Evolutionary conservation across 2,329 filamentous ascomycete genomes (phyloP).

Genomic region (Diaporthe longicolla): DNA sequence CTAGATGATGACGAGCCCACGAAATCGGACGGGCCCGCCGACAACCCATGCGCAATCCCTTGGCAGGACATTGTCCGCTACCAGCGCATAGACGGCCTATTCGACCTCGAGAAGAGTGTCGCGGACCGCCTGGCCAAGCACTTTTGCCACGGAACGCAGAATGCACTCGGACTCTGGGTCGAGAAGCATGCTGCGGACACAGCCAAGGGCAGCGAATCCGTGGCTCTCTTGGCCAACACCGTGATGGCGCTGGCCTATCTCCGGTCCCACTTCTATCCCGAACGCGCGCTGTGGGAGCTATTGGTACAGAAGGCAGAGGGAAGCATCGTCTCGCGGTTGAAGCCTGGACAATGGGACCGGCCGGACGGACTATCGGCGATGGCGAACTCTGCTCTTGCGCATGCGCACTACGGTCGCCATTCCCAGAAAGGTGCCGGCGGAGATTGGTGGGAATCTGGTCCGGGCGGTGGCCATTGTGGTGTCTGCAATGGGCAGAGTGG

Average conservation of each 20-base stretch:
- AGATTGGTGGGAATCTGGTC: no score
- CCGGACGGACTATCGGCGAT: background rate
- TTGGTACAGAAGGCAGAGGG: constrained; percentile 3
- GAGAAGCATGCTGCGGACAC: background rate
- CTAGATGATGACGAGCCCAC: background rate
- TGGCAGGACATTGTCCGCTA: background rate
- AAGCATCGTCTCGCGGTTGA: background rate
- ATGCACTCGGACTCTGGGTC: background rate
- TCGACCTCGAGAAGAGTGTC: background rate
- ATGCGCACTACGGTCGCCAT: background rate
- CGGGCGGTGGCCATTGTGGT: background rate
- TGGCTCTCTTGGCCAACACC: background rate
- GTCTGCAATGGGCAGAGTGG: background rate
- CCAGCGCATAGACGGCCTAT: constrained; percentile 2
- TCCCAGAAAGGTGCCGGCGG: background rate
- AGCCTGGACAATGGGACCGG: background rate
- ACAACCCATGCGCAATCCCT: background rate
- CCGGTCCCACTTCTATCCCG: background rate
- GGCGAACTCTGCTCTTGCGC: constrained; percentile 14
- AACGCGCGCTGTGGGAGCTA: background rate
- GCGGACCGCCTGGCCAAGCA: background rate
- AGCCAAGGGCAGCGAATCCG: accelerated
- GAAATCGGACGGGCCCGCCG: background rate
- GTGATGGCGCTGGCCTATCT: background rate
- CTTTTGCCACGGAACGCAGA: background rate